phyloP scores from a whole-genome alignment of 768 basidiomycete genomes.

The Lactarius indigo region DNA sequence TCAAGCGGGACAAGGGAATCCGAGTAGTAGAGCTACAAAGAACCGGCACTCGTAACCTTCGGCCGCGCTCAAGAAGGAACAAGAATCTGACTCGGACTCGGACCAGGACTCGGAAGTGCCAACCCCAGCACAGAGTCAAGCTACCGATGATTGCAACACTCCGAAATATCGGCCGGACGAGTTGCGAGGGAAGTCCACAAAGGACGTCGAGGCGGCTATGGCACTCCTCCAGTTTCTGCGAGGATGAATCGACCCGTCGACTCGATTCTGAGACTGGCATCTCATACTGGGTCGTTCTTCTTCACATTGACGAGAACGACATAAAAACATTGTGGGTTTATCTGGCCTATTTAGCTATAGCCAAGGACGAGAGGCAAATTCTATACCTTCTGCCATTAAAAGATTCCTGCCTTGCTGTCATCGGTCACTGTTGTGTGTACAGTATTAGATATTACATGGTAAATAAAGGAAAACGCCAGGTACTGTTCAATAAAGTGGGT shows the following conservation, averaged over 20 bases:
- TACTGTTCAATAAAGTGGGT: background rate
- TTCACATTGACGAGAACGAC: no score
- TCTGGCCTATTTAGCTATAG: background rate
- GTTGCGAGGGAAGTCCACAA: conserved; percentile 16
- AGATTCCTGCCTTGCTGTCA: background rate
- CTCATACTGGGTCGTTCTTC: background rate
- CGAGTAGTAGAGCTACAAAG: conserved; percentile 1
- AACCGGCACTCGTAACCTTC: background rate
- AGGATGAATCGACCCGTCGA: conserved; percentile 18
- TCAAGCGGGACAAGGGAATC: conserved; percentile 29
- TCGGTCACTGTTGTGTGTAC: background rate
- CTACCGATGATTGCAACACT: background rate
- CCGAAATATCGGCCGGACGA: background rate
- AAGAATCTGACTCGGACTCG: background rate
- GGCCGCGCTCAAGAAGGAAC: background rate
- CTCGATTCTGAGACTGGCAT: conserved; percentile 16
- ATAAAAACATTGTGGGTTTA: background rate
- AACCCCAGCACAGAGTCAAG: conserved; percentile 9
- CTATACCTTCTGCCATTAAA: background rate
- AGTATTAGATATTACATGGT: background rate
- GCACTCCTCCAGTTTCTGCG: conserved; percentile 36
- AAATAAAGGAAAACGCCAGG: background rate
- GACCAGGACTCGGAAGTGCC: background rate
- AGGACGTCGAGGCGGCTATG: conserved; percentile 39
- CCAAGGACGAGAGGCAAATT: background rate